Evolutionary conservation across 2,329 filamentous ascomycete genomes (phyloP), one percentile per base, ranked within the genome.

Genomic region (Apiospora phragmitis): DNA sequence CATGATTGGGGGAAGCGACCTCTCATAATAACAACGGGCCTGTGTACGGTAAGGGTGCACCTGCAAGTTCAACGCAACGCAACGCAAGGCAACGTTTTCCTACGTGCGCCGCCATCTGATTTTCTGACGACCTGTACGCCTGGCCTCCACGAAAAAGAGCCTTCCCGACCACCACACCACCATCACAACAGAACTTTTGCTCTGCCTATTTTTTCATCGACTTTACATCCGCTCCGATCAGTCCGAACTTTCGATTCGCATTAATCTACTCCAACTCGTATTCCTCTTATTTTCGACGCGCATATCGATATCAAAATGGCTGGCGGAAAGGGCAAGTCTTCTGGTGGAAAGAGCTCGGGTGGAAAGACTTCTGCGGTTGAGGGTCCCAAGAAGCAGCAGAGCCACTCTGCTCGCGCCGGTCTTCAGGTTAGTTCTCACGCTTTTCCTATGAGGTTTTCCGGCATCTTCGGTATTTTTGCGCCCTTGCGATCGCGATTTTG

Each of bases 321-420:
- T 81, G 95, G 95, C 81, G 94, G 94, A 86, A 98, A 98, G 89
- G 95, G 95, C 89, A 97, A 94, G 88, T 94, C 91, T 74, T 90
- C 92, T 77, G 94, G 95, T 79, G 95, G 95, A 81, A 97, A 80
- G 78, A 80, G 79, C 70, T 79, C 79, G 7, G 79, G 79, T 70
- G 79, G 79, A 67, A 81, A 81, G 77, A 80, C 78, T 49, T 77
- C 76, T 21, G 73, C 76, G 75, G 89, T 88, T 78, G 91, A 91
- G 76, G 89, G 88, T 70, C 85, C 91, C 81, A 93, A 93, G 86
- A 97, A 97, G 87, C 92, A 93, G 80, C 93, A 97, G 86, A 97
- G 96, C 86, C 95, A 97, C 87, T 97, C 94, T 78, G 94, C 94
- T 80, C 95, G 96, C 84, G 95, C 95, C 82, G 95, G 95, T 81